A percentile compares a stretch with the other conserved stretches of the same genome.
Conservation (phyloP, 1,284 basidiomycete species). For the Xerocomus amazonicus region DNA sequence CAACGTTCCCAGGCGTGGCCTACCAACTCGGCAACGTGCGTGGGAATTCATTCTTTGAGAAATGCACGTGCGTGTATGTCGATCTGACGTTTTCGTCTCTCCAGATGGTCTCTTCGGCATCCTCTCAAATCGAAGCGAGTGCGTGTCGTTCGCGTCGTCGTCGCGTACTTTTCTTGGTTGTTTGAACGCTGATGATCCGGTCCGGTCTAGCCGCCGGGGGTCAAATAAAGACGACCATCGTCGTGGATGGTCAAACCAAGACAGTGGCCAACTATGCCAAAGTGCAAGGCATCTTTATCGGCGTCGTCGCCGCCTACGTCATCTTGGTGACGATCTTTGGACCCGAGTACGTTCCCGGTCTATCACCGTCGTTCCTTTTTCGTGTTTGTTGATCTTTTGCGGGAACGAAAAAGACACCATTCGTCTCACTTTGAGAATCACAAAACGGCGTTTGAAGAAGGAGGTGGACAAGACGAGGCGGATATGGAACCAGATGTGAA, state of each 20-base stretch:
- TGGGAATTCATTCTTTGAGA: slow-evolving; percentile 1
- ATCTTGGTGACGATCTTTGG: slow-evolving; percentile 67
- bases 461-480: slow-evolving; percentile 55
- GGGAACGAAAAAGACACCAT: slow-evolving; percentile 47
- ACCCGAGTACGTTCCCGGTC: slow-evolving; percentile 52
- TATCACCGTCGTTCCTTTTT: background rate
- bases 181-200: background rate
- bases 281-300: slow-evolving; percentile 86
- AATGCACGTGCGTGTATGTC: too few relatives aligned
- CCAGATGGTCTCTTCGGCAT: slow-evolving; percentile 83
- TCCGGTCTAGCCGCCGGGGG: slow-evolving; percentile 51
- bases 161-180: background rate
- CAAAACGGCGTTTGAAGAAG: slow-evolving; percentile 76
- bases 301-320: slow-evolving; percentile 67
- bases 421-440: slow-evolving; percentile 80
- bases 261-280: slow-evolving; percentile 78
- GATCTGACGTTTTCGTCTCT: slow-evolving; percentile 1
- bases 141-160: slow-evolving; percentile 31
- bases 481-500: slow-evolving; percentile 15
- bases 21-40: slow-evolving; percentile 80
- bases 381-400: too few relatives aligned
- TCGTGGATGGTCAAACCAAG: slow-evolving; percentile 40
- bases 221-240: slow-evolving; percentile 51
- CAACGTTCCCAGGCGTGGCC: slow-evolving; percentile 87
- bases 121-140: slow-evolving; percentile 89